Evolutionary conservation across 1,284 basidiomycete genomes (phyloP), one percentile per base, ranked within the genome.

Genomic region (Naganishia sp.): DNA sequence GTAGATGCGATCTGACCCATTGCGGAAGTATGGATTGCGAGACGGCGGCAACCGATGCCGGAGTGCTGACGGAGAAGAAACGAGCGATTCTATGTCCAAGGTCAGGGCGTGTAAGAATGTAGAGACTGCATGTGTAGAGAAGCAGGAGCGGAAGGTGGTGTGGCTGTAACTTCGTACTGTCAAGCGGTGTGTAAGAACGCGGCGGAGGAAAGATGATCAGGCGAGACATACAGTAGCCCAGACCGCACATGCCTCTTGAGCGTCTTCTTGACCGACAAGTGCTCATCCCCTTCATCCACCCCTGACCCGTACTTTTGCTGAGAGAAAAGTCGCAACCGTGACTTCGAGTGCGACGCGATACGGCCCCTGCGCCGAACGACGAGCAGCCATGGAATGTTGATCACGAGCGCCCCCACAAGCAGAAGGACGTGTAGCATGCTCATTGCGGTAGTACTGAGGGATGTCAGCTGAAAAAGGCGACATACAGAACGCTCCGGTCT

Each of bases 51-150:
- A 28, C 50, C 3, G 44, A 46, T 11, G 44, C 36, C 1, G 44
- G 42, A 6, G 61, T 75, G 72, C 74, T 66, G 7, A 74, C 72
- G 69, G 75, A 75, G 11, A 74, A 74, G 48, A 75, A 55, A 5
- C 75, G 71, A 25, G 21, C 10, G 13, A 52, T 28, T 21, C 68
- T 67, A 25, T 74, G 61, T n/a, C 59, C 59, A 33, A 61, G 48
- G 33, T 61, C 59, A 0, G 61, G 61, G 0, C 50, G 61, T 45
- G 61, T 54, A 7, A 64, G 31, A 15, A 64, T 13, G 45, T 64
- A 64, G 28, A 64, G 53, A 10, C 52, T 48, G 52, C 50, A 64
- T 2, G 61, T 48, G 25, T 64, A 64, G 9, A 49, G 42, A 16
- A 64, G 31, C 28, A 64, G 42, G 39, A 64, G 53, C 6, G 52